These are phyloP conservation scores for Corniculantispora saksenae DNA, from an alignment of 2,329 filamentous ascomycete genomes.

Conservation along the genomic window DNA sequence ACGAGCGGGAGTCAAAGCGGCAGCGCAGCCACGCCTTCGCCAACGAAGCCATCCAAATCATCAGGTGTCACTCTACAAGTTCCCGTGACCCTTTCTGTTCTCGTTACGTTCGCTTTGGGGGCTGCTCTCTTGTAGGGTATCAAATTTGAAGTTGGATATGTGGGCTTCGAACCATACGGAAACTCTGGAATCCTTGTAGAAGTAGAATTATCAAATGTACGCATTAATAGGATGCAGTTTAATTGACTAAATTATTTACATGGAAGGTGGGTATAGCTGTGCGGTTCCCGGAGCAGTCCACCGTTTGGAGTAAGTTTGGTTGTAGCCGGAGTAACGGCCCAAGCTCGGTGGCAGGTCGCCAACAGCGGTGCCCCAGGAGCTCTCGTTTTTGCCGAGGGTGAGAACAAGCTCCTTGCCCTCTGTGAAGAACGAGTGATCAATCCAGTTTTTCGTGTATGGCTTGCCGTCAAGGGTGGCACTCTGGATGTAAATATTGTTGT, in stretches of 20 bases:
- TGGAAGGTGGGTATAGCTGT: background rate
- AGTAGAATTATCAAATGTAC: background rate
- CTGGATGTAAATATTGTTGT: slow-evolving; percentile 64
- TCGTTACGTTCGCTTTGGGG: background rate
- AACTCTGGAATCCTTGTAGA: background rate
- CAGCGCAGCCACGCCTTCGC: background rate
- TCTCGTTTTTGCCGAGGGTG: slow-evolving; percentile 61
- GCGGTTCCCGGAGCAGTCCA: background rate
- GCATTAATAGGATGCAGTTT: background rate
- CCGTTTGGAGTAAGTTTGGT: slow-evolving; percentile 21
- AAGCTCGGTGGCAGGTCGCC: slow-evolving; percentile 64
- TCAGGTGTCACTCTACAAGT: background rate
- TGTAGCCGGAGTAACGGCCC: slow-evolving; percentile 39
- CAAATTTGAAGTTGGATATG: background rate
- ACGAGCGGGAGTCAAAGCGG: background rate
- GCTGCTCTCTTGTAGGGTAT: background rate
- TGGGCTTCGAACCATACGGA: too few species aligned
- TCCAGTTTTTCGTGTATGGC: slow-evolving; percentile 65
- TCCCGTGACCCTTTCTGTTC: background rate
- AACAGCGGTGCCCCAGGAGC: slow-evolving; percentile 61
- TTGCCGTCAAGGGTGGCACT: slow-evolving; percentile 62
- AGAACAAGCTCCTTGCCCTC: slow-evolving; percentile 66
- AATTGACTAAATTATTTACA: background rate
- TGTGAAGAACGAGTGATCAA: slow-evolving; percentile 67
- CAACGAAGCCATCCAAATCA: slow-evolving; percentile 1